Conservation (phyloP, 2,329 filamentous ascomycete species). For the Calcarisporium arbuscula region DNA sequence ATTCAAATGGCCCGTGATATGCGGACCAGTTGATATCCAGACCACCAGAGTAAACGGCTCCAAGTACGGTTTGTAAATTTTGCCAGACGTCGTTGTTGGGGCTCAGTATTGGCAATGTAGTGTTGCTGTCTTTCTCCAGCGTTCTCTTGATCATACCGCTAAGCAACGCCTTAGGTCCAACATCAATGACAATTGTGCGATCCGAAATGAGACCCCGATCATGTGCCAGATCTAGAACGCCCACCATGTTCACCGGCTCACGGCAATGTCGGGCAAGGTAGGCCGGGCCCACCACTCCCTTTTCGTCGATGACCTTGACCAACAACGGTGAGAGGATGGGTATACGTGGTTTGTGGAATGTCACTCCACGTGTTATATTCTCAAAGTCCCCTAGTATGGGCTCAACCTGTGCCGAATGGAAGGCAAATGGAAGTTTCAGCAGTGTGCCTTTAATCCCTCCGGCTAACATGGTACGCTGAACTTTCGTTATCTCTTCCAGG, state of each 20-base stretch:
- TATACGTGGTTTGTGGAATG: conserved; percentile 33
- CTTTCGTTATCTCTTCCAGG: conserved; percentile 33
- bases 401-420: conserved; percentile 48
- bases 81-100: neutral
- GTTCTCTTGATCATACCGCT: conserved; percentile 2
- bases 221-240: neutral
- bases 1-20: conserved; percentile 46
- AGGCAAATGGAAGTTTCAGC: conserved; percentile 46
- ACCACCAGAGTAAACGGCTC: conserved; percentile 35
- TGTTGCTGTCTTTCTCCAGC: conserved; percentile 1
- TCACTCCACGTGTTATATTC: conserved; percentile 30
- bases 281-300: neutral
- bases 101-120: conserved; percentile 1
- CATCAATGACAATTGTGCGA: conserved; percentile 1
- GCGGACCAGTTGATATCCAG: conserved; percentile 64
- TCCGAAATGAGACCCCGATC: neutral
- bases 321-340: conserved; percentile 64
- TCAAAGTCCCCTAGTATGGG: conserved; percentile 54
- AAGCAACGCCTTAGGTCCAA: conserved; percentile 4
- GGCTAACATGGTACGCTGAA: conserved; percentile 30
- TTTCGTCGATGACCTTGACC: conserved; percentile 39
- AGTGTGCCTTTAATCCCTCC: conserved; percentile 35
- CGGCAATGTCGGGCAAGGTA: conserved; percentile 5
- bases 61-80: neutral
- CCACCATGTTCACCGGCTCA: conserved; percentile 5